A percentile compares a stretch with the other conserved stretches of the same genome.
Conservation (phyloP, 1,139 yeast genomes). For the Keqinozyma sinolaborantium region DNA sequence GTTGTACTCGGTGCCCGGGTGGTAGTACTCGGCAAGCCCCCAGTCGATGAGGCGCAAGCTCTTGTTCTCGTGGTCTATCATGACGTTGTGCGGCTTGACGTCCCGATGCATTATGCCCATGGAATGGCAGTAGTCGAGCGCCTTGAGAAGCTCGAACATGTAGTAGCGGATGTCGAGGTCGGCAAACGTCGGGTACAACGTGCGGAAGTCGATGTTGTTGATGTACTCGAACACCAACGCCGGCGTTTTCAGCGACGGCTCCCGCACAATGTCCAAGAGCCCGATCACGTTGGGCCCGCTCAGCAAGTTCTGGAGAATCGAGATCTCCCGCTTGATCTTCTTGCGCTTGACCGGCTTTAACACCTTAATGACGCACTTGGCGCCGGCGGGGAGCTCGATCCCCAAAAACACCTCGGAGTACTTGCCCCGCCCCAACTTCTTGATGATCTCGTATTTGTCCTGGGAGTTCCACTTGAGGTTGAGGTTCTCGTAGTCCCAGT, state of each 20-base stretch:
- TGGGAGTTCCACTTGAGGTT: conserved; percentile 46
- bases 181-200: conserved; percentile 85
- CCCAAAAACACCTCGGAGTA: conserved; percentile 48
- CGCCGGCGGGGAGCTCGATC: conserved; percentile 27
- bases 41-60: conserved; percentile 87
- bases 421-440: conserved; percentile 46
- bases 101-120: conserved; percentile 99
- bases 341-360: conserved; percentile 95
- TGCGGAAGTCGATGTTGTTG: conserved; percentile 86
- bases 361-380: conserved; percentile 80
- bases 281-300: conserved; percentile 84
- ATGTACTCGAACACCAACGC: conserved; percentile 90
- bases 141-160: conserved; percentile 83
- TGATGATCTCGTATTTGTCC: conserved; percentile 44
- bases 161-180: conserved; percentile 83
- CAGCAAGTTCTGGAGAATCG: conserved; percentile 83
- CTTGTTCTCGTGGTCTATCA: conserved; percentile 86
- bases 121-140: conserved; percentile 91
- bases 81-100: conserved; percentile 96
- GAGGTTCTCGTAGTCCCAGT: conserved; percentile 48
- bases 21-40: conserved; percentile 98
- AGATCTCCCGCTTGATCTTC: conserved; percentile 93
- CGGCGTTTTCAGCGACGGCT: conserved; percentile 88
- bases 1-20: conserved; percentile 90
- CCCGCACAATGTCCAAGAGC: conserved; percentile 83